Evolutionary conservation across 441 rosid species (phyloP).

Genomic region (Raphanus hybrid): DNA sequence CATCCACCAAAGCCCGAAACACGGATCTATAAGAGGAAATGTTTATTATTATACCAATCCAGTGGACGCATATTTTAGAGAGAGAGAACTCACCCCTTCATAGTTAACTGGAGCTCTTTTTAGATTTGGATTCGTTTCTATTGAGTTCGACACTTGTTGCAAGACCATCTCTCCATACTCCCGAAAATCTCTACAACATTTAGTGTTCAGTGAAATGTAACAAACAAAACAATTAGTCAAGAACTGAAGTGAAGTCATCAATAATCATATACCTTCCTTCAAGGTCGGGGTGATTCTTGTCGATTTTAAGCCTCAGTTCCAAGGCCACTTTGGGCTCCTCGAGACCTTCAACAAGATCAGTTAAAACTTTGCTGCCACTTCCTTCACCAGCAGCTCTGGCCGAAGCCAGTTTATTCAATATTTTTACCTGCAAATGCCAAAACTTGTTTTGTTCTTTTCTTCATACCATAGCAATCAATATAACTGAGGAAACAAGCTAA

Average conservation of each 20-base stretch:
- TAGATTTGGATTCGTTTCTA: constrained; percentile 64
- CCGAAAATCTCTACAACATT: constrained; percentile 72
- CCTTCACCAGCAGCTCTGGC: constrained; percentile 77
- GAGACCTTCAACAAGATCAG: constrained; percentile 83
- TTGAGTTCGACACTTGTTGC: constrained; percentile 65
- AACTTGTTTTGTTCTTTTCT: constrained; percentile 4
- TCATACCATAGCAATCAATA: constrained; percentile 4
- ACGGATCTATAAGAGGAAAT: constrained; percentile 64
- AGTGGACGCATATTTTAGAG: not conserved
- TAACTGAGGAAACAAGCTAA: constrained; percentile 40
- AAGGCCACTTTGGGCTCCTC: constrained; percentile 78
- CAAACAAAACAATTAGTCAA: constrained; percentile 13
- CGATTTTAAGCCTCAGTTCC: constrained; percentile 87
- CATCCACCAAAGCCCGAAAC: constrained; percentile 96
- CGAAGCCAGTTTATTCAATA: constrained; percentile 78
- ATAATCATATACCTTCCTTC: constrained; percentile 87
- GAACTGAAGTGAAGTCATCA: constrained; percentile 20
- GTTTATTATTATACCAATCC: not conserved
- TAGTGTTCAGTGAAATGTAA: constrained; percentile 3
- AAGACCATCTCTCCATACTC: constrained; percentile 93
- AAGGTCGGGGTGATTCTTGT: constrained; percentile 84
- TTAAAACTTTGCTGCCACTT: constrained; percentile 86
- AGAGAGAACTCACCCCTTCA: constrained; percentile 73
- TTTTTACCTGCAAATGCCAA: constrained; percentile 71
- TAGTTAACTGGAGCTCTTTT: constrained; percentile 85